These are phyloP conservation scores for Claviceps sp. DNA, from an alignment of 2,329 filamentous ascomycete species.

Conservation along the genomic window DNA sequence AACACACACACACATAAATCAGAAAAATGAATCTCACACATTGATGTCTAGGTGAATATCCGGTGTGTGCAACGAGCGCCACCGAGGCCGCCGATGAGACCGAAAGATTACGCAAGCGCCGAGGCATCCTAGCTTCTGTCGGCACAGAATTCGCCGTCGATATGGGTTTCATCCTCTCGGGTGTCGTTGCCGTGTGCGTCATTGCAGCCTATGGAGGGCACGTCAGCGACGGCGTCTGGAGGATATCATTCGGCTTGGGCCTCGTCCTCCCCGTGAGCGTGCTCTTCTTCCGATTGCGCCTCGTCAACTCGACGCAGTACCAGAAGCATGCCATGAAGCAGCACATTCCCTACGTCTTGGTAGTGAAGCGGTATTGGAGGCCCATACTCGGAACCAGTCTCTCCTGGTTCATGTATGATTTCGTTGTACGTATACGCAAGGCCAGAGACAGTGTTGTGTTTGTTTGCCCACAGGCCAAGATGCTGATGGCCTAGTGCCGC, in stretches of 20 bases:
- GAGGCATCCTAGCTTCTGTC: constrained; percentile 21
- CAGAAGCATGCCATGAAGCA: constrained; percentile 14
- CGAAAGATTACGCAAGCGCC: constrained; percentile 11
- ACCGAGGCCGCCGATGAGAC: constrained; percentile 17
- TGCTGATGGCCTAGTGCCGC: background rate
- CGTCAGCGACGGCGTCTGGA: constrained; percentile 21
- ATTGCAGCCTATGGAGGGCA: constrained; percentile 16
- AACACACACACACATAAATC: background rate
- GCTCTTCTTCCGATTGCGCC: constrained; percentile 40
- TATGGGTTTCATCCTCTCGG: constrained; percentile 22
- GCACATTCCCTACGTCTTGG: constrained; percentile 13
- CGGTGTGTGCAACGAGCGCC: constrained; percentile 15
- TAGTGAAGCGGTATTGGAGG: constrained; percentile 25
- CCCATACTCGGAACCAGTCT: constrained; percentile 36
- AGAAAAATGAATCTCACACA: background rate
- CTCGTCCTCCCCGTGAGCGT: constrained; percentile 29
- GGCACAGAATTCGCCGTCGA: constrained; percentile 22
- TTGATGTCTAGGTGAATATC: constrained; percentile 14
- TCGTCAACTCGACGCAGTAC: constrained; percentile 33
- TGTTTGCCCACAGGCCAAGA: too few relatives aligned
- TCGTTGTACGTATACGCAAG: constrained; percentile 6
- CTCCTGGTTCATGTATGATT: constrained; percentile 33
- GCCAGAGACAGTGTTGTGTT: too few relatives aligned
- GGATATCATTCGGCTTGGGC: constrained; percentile 19
- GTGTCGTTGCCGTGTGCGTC: constrained; percentile 31